Percentiles rank a stretch among this genome's conserved stretches.
These are phyloP conservation scores for Globisporangium nunn DNA, from an alignment of 352 stramenopile species.

Conservation along the genomic window DNA sequence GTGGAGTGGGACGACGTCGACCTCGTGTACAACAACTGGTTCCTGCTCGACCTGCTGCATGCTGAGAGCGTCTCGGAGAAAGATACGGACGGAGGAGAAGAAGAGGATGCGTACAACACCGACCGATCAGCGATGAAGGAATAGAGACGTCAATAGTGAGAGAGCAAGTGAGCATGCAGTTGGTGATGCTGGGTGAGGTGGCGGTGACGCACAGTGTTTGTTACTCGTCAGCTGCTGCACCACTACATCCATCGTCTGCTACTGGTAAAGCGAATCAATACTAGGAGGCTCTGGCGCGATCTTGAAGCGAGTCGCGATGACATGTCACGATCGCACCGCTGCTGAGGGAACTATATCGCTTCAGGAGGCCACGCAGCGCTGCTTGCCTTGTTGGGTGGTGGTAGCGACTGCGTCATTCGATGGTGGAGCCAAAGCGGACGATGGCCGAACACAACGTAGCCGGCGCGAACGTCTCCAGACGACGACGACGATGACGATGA, in stretches of 20 bases:
- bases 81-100: neutral
- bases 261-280: neutral
- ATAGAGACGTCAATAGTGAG: neutral
- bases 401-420: neutral
- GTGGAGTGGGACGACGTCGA: slow-evolving; percentile 25
- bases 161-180: neutral
- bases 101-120: neutral
- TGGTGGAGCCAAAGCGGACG: neutral
- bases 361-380: neutral
- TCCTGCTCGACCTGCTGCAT: slow-evolving; percentile 32
- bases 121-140: neutral
- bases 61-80: slow-evolving; percentile 10
- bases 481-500: neutral
- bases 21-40: slow-evolving; percentile 35
- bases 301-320: neutral
- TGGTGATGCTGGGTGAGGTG: neutral
- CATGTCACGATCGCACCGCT: neutral
- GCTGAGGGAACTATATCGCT: neutral
- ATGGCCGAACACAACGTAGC: slow-evolving; percentile 1
- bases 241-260: neutral
- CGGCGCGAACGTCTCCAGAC: neutral
- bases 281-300: neutral
- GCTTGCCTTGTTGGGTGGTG: neutral
- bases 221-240: neutral
- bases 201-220: neutral